Conservation (phyloP, 306 rosid species). For the Quercus berberidifolia region DNA sequence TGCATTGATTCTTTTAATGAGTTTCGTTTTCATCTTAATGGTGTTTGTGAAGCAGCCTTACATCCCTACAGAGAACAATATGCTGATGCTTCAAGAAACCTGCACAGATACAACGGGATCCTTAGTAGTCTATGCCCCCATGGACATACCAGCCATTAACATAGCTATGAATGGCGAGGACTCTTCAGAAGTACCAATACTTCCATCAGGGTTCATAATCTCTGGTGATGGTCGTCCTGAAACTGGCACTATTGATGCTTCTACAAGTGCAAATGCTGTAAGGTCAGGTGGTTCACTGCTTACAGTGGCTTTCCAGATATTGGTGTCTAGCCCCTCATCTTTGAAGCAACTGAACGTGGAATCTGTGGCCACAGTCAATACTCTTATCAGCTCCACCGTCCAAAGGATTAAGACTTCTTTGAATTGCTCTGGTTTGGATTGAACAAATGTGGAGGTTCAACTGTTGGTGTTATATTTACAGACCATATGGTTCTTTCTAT, state of each 20-base stretch:
- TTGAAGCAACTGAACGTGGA: slow-evolving; percentile 23
- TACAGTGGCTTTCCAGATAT: slow-evolving; percentile 46
- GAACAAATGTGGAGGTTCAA: not conserved
- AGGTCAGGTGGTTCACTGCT: slow-evolving; percentile 48
- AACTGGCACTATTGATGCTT: not conserved
- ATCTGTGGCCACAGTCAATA: slow-evolving; percentile 32
- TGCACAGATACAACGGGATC: slow-evolving; percentile 41
- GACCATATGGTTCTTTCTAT: not conserved
- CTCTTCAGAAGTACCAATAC: slow-evolving; percentile 40
- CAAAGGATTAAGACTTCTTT: slow-evolving; percentile 47
- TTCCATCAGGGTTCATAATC: slow-evolving; percentile 67
- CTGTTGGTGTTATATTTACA: not conserved
- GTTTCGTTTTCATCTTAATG: not conserved
- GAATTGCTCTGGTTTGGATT: slow-evolving; percentile 31
- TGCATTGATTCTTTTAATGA: too few species aligned
- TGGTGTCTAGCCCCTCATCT: slow-evolving; percentile 11
- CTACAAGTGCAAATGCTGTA: not conserved
- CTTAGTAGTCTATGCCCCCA: slow-evolving; percentile 45
- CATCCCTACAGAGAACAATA: slow-evolving; percentile 25
- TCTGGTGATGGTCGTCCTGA: slow-evolving; percentile 33
- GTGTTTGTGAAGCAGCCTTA: slow-evolving; percentile 46
- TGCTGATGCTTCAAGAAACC: slow-evolving; percentile 60
- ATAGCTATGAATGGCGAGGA: slow-evolving; percentile 31
- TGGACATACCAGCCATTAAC: slow-evolving; percentile 29
- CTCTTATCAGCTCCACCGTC: slow-evolving; percentile 35